These are phyloP conservation scores for Colletotrichum echinochloae DNA, from an alignment of 2,329 filamentous ascomycete genomes.

Conservation along the genomic window DNA sequence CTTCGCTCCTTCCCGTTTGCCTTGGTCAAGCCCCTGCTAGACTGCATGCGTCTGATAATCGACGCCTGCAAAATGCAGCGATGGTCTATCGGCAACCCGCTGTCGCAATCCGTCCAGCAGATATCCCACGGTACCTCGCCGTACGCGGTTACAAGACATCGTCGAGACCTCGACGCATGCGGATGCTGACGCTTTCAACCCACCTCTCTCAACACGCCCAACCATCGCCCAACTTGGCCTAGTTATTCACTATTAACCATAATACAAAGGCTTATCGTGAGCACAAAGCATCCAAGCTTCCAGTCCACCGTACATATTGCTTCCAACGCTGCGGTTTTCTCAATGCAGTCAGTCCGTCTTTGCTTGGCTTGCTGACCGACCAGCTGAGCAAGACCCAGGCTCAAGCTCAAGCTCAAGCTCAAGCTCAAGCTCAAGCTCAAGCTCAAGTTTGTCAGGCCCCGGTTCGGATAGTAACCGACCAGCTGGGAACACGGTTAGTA, in stretches of 20 bases:
- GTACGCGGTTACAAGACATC: background rate
- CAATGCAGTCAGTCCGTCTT: background rate
- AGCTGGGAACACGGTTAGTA: slow-evolving; percentile 12
- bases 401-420: background rate
- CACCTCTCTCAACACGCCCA: background rate
- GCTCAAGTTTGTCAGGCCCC: background rate
- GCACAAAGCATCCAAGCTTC: background rate
- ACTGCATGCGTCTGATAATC: background rate
- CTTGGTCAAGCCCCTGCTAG: background rate
- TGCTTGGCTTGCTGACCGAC: background rate
- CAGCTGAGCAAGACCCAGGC: background rate
- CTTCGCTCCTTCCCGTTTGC: background rate
- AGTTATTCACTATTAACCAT: background rate
- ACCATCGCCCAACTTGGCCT: background rate
- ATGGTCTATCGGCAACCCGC: background rate
- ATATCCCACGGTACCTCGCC: background rate
- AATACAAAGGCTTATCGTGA: slow-evolving; percentile 9
- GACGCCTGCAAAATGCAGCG: background rate
- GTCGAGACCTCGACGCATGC: slow-evolving; percentile 12
- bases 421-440: background rate
- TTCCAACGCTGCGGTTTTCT: background rate
- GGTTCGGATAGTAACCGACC: slow-evolving; percentile 9
- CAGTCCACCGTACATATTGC: background rate
- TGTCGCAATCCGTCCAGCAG: background rate
- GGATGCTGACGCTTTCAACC: slow-evolving; percentile 1